Evolutionary conservation across 352 stramenopile species (phyloP), one percentile per base, ranked within the genome.

Genomic region (Pythium insidiosum): DNA sequence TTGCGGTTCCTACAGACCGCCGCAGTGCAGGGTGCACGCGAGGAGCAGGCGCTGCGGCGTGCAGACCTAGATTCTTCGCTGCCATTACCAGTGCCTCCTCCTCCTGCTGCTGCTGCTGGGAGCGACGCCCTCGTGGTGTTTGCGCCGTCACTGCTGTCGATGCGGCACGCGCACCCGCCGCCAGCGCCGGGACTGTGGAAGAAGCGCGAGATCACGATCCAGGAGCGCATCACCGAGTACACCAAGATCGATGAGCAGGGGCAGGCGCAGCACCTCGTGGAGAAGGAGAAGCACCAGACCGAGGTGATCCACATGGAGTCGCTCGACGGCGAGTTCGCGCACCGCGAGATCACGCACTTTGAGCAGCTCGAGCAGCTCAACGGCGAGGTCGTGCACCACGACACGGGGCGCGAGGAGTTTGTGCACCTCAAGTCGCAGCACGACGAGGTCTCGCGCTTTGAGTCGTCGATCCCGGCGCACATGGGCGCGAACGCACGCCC

Each of bases 241-340:
- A 93, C 77, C 31, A 93, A 89, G 64, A 93, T 93, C 43, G 81
- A 91, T 46, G 77, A 91, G 21, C 71, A 76, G 13, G 78, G 81
- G 9, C 61, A 68, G 29, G 57, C 76, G 16, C 81, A 93, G 56
- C 60, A 79, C 15, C 50, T 93, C 18, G 74, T 93, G 18, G 80
- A 93, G 52, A 84, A 82, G 43, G 81, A 90, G 54, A 72, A 74
- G n/a, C 75, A 90, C 49, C 78, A 88, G 60, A 86, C 63, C 5
- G 81, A 93, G 42, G 75, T 89, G 42, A 61, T 93, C 38, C 81
- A 89, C 63, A 93, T 89, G 78, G 78, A 93, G 53, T 84, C 72
- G 15, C 61, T 84, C 3, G 43, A 67, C 6, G 75, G 77, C 22
- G 78, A 93, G 52, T 93, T 90, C 30, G 78, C 75, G 15, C 77